These are phyloP conservation scores for Pneumocystis jirovecii DNA, from an alignment of 1,139 yeast genomes.

Conservation along the genomic window DNA sequence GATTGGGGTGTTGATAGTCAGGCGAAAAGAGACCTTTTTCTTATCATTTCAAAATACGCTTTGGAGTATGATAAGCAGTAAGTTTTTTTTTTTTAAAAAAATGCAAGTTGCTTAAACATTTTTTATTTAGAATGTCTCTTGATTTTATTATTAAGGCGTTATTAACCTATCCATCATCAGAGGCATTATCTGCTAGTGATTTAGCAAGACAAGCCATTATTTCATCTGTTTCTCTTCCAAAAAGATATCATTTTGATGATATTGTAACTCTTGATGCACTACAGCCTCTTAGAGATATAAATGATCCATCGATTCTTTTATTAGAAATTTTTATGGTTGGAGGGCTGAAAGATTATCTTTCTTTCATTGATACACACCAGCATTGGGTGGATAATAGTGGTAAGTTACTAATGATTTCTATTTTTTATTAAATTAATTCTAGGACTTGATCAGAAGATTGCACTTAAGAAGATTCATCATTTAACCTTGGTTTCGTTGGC, in stretches of 20 bases:
- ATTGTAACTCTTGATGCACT: conserved; percentile 24
- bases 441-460: conserved; percentile 17
- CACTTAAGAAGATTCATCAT: conserved; percentile 18
- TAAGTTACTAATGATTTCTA: neutral
- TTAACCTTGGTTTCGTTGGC: conserved; percentile 18
- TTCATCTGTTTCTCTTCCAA: conserved; percentile 5
- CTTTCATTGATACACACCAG: conserved; percentile 10
- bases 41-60: conserved; percentile 20
- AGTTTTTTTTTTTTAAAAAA: conserved; percentile 17
- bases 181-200: neutral
- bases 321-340: conserved; percentile 25
- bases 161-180: neutral
- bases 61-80: conserved; percentile 11
- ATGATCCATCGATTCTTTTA: conserved; percentile 19
- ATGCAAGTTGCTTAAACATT: conserved; percentile 13
- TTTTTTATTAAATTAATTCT: conserved; percentile 7
- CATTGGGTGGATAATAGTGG: neutral
- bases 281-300: conserved; percentile 16
- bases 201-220: conserved; percentile 4
- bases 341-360: conserved; percentile 18
- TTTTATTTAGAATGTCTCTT: conserved; percentile 5
- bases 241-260: conserved; percentile 19
- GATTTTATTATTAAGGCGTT: conserved; percentile 1
- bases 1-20: conserved; percentile 25
- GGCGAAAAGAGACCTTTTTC: conserved; percentile 19